Evolutionary conservation across 2,329 filamentous ascomycete species (phyloP).

Genomic region (Colletotrichum gigasporum): DNA sequence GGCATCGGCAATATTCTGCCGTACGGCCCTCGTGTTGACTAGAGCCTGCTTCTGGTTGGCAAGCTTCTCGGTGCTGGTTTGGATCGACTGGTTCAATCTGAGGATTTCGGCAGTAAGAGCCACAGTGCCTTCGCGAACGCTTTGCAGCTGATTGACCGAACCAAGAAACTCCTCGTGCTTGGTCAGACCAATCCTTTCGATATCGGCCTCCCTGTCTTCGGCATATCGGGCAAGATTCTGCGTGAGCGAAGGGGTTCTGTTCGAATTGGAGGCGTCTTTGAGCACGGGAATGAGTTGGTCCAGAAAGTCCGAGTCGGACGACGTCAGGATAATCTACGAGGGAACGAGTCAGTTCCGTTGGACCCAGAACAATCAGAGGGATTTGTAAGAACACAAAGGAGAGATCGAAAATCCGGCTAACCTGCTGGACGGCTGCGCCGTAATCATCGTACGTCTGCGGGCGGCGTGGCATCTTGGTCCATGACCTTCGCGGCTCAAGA

Average conservation of each 20-base stretch:
- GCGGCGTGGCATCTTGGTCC: conserved; percentile 53
- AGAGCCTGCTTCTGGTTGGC: conserved; percentile 94
- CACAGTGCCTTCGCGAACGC: conserved; percentile 90
- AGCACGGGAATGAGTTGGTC: conserved; percentile 95
- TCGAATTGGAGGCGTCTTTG: conserved; percentile 84
- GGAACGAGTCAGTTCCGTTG: background rate
- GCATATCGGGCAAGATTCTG: conserved; percentile 85
- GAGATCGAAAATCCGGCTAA: conserved; percentile 35
- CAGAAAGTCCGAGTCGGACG: conserved; percentile 91
- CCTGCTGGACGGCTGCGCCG: conserved; percentile 56
- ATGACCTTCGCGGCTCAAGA: background rate
- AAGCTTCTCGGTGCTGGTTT: conserved; percentile 91
- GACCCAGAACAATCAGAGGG: background rate
- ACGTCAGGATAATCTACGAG: conserved; percentile 86
- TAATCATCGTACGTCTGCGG: conserved; percentile 58
- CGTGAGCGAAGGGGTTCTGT: conserved; percentile 77
- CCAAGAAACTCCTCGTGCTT: conserved; percentile 97
- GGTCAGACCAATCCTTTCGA: conserved; percentile 92
- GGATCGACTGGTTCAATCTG: conserved; percentile 92
- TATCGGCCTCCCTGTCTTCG: conserved; percentile 86
- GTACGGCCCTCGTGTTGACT: conserved; percentile 89
- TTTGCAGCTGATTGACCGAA: conserved; percentile 93
- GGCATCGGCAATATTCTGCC: conserved; percentile 95
- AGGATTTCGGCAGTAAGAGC: conserved; percentile 90
- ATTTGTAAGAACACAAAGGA: background rate